Base-by-base conservation (phyloP, 2,329 filamentous ascomycete genomes). In the Fusarium mexicanum region DNA sequence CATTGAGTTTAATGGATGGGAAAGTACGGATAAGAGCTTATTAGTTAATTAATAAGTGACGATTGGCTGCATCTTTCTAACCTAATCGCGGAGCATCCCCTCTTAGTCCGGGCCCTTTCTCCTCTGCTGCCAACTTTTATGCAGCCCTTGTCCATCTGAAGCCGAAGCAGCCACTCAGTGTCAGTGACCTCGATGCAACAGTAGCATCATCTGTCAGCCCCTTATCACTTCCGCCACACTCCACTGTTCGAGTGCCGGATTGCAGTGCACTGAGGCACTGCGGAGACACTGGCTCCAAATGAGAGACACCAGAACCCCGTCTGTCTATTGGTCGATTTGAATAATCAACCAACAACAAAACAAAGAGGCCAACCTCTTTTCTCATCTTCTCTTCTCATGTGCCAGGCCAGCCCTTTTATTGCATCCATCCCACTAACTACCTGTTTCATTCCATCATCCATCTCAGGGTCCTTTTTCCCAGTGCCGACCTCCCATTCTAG, bases 311-410 rank as follows among this genome's bases (percentile, higher is more conserved):
- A 58, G 22, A 37, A 31, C n/a, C 22, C 35, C 47, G 64, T 50
- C 58, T 24, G 54, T 46, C 58, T 35, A 61, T 55, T 72, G 69
- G 71, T 68, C 62, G 51, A 47, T 54, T 71, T 65, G 55, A 58
- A 70, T 35, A 65, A 59, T 70, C 60, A 65, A 62, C 71, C 64
- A 75, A 75, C 72, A 75, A 74, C 61, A 69, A 73, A 74, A 61
- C 71, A 71, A 71, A 72, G 51, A 72, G 35, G 40, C 72, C 68
- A 74, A 64, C 64, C 69, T 65, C 61, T 29, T 55, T 55, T 46
- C 38, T 61, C 44, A 53, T 44, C 59, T 14, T 54, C 51, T 57
- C 55, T 31, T 41, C 51, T 48, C 31, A 48, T 68, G 64, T 64
- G 33, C 33, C 33, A 35, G 33, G 61, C 71, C 48, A 60, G 51